phyloP scores from a whole-genome alignment of 257 asterid species.

The Solanum dulcamara region DNA sequence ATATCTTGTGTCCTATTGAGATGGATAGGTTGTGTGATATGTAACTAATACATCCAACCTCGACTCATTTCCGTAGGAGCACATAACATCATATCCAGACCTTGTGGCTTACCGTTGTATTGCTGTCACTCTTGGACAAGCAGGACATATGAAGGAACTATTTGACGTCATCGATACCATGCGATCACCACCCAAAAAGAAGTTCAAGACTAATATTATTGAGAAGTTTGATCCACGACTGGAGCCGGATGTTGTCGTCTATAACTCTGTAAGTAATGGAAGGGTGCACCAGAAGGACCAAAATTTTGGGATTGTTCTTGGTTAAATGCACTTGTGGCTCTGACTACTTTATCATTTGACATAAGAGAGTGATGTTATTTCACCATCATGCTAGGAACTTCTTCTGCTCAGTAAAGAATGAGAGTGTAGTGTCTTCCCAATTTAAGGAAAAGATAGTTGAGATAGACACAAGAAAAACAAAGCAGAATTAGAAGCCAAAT shows the following conservation, averaged over 20 bases:
- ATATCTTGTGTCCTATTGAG: background rate
- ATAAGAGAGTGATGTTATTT: background rate
- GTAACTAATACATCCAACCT: background rate
- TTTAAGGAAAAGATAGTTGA: background rate
- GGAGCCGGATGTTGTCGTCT: slow-evolving; percentile 76
- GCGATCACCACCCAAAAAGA: slow-evolving; percentile 82
- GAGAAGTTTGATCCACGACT: slow-evolving; percentile 89
- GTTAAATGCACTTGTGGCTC: background rate
- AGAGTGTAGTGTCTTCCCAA: background rate
- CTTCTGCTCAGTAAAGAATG: background rate
- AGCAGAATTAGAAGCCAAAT: background rate
- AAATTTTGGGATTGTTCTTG: background rate
- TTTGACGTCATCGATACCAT: slow-evolving; percentile 84
- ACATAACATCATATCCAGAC: slow-evolving; percentile 77
- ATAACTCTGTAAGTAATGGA: slow-evolving; percentile 65
- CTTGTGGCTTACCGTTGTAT: slow-evolving; percentile 74
- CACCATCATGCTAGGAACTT: background rate
- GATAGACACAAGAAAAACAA: background rate
- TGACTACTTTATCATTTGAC: background rate
- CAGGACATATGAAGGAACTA: slow-evolving; percentile 88
- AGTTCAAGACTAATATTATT: slow-evolving; percentile 50
- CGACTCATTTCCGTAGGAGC: slow-evolving; percentile 31
- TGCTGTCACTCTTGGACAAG: slow-evolving; percentile 98
- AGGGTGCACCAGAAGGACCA: background rate
- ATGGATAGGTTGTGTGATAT: background rate